phyloP scores from a whole-genome alignment of 257 asterid genomes.

The Solanum gandarillasii region DNA sequence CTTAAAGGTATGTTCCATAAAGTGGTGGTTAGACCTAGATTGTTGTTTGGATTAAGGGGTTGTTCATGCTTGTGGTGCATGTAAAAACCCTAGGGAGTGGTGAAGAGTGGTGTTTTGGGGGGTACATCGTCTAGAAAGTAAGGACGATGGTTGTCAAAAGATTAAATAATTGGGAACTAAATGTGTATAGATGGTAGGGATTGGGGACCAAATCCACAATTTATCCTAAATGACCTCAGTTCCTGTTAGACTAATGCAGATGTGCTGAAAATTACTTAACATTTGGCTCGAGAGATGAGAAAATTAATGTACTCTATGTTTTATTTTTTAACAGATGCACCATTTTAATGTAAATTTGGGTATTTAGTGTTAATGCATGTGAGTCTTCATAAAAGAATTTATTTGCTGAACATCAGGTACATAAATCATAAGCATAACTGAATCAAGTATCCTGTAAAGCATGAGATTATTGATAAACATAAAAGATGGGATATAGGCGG shows the following conservation, averaged over 20 bases:
- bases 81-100: no score
- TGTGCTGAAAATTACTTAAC: background rate
- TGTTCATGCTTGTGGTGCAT: no score
- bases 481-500: background rate
- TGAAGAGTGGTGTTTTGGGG: background rate
- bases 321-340: background rate
- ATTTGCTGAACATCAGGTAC: background rate
- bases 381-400: background rate
- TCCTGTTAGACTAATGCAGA: background rate
- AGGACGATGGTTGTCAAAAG: background rate
- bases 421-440: background rate
- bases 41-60: background rate
- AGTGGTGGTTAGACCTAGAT: background rate
- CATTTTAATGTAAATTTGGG: background rate
- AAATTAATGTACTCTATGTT: background rate
- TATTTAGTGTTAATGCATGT: background rate
- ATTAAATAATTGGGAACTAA: background rate
- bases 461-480: background rate
- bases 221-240: background rate
- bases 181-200: background rate
- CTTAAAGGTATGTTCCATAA: background rate
- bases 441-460: background rate
- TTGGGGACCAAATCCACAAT: background rate
- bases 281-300: background rate
- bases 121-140: background rate